These are phyloP conservation scores for Penicillium sp. DNA, from an alignment of 2,329 filamentous ascomycete genomes.

Conservation along the genomic window DNA sequence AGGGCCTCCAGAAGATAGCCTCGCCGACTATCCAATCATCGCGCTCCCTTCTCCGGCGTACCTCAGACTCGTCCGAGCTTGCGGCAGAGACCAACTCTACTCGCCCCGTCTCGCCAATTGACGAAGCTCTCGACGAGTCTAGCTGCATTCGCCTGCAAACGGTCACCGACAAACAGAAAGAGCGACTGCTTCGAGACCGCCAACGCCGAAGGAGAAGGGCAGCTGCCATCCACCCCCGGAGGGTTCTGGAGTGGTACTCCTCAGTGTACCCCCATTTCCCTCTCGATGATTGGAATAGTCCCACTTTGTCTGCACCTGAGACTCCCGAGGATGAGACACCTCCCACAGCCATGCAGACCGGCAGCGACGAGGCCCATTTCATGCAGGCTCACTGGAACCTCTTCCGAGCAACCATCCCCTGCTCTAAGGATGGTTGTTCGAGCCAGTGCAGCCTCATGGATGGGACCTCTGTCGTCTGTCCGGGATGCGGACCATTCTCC, in stretches of 20 bases:
- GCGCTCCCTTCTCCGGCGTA: neutral
- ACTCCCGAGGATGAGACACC: neutral
- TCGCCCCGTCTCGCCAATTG: neutral
- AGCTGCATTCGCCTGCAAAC: neutral
- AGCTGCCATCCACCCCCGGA: neutral
- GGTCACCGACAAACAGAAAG: neutral
- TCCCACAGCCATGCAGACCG: conserved; percentile 3
- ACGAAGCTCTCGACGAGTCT: conserved; percentile 3
- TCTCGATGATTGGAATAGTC: neutral
- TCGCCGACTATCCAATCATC: neutral
- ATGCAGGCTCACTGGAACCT: neutral
- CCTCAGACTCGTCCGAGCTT: neutral
- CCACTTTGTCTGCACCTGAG: conserved; percentile 1
- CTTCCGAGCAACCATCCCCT: conserved; percentile 5
- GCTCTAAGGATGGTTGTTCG: conserved; percentile 28
- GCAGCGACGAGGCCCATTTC: neutral
- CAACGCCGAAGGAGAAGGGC: neutral
- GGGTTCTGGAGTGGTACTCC: neutral
- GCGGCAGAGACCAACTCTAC: neutral
- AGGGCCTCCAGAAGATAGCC: neutral
- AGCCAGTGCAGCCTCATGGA: conserved; percentile 36
- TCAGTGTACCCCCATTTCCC: neutral
- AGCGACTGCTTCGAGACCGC: neutral
- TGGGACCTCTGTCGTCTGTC: conserved; percentile 37
- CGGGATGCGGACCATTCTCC: conserved; percentile 43